Percentiles rank a stretch among this genome's conserved stretches.
Evolutionary conservation across 805 yeast genomes (phyloP).

Genomic region (Saturnispora sekii): DNA sequence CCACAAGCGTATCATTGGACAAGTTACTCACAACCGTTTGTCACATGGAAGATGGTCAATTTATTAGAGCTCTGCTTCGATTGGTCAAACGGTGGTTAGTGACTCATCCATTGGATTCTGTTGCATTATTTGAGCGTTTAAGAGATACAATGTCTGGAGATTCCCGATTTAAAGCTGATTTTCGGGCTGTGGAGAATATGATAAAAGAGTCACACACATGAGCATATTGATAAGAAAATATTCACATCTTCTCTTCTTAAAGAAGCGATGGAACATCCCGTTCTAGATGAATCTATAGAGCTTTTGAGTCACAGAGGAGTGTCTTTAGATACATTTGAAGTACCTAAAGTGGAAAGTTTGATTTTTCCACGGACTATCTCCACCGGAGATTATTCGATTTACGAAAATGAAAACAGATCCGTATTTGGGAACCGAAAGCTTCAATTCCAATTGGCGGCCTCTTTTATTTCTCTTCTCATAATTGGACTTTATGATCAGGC

Average conservation of each 20-base stretch:
- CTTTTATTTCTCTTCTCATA: conserved; percentile 32
- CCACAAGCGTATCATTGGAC: neutral
- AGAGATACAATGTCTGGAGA: too few species aligned
- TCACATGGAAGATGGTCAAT: neutral
- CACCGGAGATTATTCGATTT: conserved; percentile 15
- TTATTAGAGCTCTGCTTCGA: neutral
- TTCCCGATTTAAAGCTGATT: too few species aligned
- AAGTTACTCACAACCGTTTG: neutral
- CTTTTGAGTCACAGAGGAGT: neutral
- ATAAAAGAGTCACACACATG: neutral
- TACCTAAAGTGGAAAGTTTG: too few species aligned
- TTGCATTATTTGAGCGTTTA: too few species aligned
- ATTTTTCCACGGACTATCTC: too few species aligned
- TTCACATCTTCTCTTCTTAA: neutral
- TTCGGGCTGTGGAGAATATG: too few species aligned
- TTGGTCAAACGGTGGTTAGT: neutral
- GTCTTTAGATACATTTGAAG: neutral
- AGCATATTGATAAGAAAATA: neutral
- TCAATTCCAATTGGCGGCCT: conserved; percentile 33
- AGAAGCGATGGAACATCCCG: neutral
- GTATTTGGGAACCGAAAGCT: conserved; percentile 30
- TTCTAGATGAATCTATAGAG: neutral
- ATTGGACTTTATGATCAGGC: conserved; percentile 55
- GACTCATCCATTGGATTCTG: neutral
- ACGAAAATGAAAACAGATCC: conserved; percentile 30